Evolutionary conservation across 345 rosid species (phyloP), one percentile per base, ranked within the genome.

Genomic region (Eucalyptus cloeziana): DNA sequence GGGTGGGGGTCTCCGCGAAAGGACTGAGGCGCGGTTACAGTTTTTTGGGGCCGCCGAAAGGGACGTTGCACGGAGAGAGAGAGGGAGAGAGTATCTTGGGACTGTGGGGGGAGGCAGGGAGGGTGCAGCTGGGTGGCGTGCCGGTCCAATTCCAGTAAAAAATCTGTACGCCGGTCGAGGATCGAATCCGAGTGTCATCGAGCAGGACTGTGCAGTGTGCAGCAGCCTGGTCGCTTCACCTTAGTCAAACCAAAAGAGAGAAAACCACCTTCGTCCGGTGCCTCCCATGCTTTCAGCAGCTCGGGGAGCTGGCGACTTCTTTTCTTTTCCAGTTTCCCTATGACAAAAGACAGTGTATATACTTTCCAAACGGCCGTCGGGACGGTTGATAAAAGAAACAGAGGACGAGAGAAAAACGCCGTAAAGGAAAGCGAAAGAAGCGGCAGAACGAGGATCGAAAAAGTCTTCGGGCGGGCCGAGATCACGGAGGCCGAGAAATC

Each of bases 401-500:
- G 31, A 49, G 30, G 51, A 24, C 50, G n/a, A 13, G n/a, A 44
- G 30, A 17, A 40, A 56, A 86, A 86, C 6, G 62, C 16, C 33
- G 76, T 37, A 19, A 21, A 31, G 45, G 31, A 86, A 51, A 27
- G 25, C 21, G 10, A 51, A 14, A 37, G 30, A n/a, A 56, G 69
- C 9, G n/a, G n/a, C 49, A 31, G 87, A 6, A 27, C 45, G 43
- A 52, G 86, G 86, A 76, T 89, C 88, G 83, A 87, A 86, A 85
- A 89, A 85, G 90, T 52, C 58, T 52, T 21, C 25, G 58, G 58
- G 58, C 5, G 58, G 58, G 58, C 88, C 49, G 90, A 87, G 86
- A 88, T 86, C 86, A 71, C 91, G 89, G 87, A 22, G 85, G 52
- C 89, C 92, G 91, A 92, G 88, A 93, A 91, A 91, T 89, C 92